These are phyloP conservation scores for Chaetomium sp. DNA, from an alignment of 2,329 filamentous ascomycete species.

Conservation along the genomic window DNA sequence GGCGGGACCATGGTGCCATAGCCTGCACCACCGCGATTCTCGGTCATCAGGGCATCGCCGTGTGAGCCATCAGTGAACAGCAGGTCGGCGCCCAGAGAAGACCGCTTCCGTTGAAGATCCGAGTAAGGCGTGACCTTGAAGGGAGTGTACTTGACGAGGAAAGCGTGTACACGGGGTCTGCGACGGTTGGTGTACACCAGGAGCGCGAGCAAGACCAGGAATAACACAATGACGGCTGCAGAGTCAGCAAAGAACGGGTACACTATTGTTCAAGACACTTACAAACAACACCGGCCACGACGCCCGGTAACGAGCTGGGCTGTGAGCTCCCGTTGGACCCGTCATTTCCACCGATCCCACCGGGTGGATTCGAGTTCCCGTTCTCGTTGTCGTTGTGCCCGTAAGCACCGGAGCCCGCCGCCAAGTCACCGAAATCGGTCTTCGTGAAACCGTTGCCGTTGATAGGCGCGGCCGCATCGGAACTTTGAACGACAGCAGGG, in stretches of 20 bases:
- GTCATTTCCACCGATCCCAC: not conserved
- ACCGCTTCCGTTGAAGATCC: conserved; percentile 17
- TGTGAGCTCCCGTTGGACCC: not conserved
- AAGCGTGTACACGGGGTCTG: conserved; percentile 18
- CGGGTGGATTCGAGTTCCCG: not conserved
- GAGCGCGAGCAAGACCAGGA: conserved; percentile 18
- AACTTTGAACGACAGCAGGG: not conserved
- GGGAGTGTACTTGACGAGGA: conserved; percentile 21
- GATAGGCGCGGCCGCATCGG: not conserved
- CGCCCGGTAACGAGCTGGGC: conserved; percentile 12
- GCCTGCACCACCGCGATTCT: conserved; percentile 14
- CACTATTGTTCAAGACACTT: not conserved
- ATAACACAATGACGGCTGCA: conserved; percentile 9
- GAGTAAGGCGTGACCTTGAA: conserved; percentile 20
- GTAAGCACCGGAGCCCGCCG: not conserved
- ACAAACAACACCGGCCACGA: conserved; percentile 19
- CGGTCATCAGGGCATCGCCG: conserved; percentile 12
- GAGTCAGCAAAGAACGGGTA: not conserved
- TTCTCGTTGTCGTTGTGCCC: not conserved
- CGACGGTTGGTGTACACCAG: conserved; percentile 23
- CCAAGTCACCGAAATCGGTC: not conserved
- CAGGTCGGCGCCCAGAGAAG: conserved; percentile 21
- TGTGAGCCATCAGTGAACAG: conserved; percentile 20
- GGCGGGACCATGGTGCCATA: conserved; percentile 17
- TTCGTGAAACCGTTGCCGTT: not conserved